A percentile compares a stretch with the other conserved stretches of the same genome.
phyloP scores from a whole-genome alignment of 2,329 filamentous ascomycete species.

The Aspergillus tubingensis region DNA sequence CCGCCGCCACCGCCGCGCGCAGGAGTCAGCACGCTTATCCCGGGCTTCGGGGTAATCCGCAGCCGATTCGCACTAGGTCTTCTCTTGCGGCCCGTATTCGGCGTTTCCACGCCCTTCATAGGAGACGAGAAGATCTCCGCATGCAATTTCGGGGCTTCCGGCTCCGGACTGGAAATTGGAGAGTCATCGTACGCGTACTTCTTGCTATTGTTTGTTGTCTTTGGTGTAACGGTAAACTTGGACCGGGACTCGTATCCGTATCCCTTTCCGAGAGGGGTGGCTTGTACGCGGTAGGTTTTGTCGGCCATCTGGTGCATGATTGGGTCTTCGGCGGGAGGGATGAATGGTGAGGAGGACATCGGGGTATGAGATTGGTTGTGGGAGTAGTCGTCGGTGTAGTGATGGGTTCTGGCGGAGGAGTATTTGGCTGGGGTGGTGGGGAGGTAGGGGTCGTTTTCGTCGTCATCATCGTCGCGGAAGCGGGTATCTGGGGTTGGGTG shows the following conservation, averaged over 20 bases:
- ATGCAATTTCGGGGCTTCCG: constrained; percentile 77
- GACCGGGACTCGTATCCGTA: constrained; percentile 28
- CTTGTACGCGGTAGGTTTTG: constrained; percentile 91
- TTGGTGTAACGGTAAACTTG: constrained; percentile 38
- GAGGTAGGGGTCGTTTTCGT: constrained; percentile 36
- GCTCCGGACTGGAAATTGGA: constrained; percentile 73
- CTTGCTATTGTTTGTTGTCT: constrained; percentile 26
- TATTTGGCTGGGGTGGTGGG: constrained; percentile 40
- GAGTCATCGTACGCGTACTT: constrained; percentile 45
- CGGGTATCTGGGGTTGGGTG: constrained; percentile 75
- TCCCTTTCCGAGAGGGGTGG: constrained; percentile 74
- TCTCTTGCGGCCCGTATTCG: constrained; percentile 45
- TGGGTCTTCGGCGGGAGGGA: constrained; percentile 64
- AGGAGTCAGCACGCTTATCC: constrained; percentile 83
- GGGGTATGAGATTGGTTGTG: constrained; percentile 62
- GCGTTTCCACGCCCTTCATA: constrained; percentile 46
- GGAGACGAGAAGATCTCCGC: constrained; percentile 85
- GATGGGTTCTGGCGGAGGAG: constrained; percentile 26
- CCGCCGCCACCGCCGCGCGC: constrained; percentile 43
- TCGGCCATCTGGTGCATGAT: constrained; percentile 89
- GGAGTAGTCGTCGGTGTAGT: constrained; percentile 14
- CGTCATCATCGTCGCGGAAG: constrained; percentile 19
- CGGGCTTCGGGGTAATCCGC: constrained; percentile 65
- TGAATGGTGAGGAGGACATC: constrained; percentile 55
- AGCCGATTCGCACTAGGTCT: constrained; percentile 41